Evolutionary conservation across 2,329 filamentous ascomycete species (phyloP).

Genomic region (Sclerotinia spermophila): DNA sequence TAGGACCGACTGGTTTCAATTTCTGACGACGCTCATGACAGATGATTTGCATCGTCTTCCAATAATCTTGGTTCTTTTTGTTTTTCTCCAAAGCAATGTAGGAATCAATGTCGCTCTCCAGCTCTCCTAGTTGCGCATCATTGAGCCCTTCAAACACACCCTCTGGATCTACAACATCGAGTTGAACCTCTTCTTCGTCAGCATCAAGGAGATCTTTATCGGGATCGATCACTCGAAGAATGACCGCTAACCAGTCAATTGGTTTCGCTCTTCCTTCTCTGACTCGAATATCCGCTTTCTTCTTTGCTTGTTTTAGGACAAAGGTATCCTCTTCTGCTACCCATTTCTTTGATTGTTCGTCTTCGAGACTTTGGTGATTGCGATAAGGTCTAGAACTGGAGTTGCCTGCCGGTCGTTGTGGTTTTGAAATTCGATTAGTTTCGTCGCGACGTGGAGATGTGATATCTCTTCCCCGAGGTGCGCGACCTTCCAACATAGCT

Average conservation of each 20-base stretch:
- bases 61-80: constrained; percentile 77
- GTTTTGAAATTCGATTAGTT: constrained; percentile 55
- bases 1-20: constrained; percentile 52
- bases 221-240: constrained; percentile 80
- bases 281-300: constrained; percentile 93
- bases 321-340: constrained; percentile 95
- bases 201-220: constrained; percentile 85
- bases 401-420: constrained; percentile 34
- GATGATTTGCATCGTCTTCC: constrained; percentile 84
- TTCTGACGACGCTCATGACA: constrained; percentile 72
- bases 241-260: constrained; percentile 92
- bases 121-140: constrained; percentile 63
- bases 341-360: constrained; percentile 76
- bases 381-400: constrained; percentile 31
- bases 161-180: constrained; percentile 76
- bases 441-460: constrained; percentile 54
- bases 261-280: constrained; percentile 86
- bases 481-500: constrained; percentile 33
- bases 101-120: constrained; percentile 77
- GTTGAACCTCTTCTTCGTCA: constrained; percentile 62
- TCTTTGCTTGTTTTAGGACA: constrained; percentile 94
- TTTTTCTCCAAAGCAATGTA: constrained; percentile 81
- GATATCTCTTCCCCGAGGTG: constrained; percentile 47
- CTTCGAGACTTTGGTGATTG: constrained; percentile 43
- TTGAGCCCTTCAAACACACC: constrained; percentile 73